phyloP scores from a whole-genome alignment of 2,329 filamentous ascomycete genomes.

The Setomelanomma holmii region DNA sequence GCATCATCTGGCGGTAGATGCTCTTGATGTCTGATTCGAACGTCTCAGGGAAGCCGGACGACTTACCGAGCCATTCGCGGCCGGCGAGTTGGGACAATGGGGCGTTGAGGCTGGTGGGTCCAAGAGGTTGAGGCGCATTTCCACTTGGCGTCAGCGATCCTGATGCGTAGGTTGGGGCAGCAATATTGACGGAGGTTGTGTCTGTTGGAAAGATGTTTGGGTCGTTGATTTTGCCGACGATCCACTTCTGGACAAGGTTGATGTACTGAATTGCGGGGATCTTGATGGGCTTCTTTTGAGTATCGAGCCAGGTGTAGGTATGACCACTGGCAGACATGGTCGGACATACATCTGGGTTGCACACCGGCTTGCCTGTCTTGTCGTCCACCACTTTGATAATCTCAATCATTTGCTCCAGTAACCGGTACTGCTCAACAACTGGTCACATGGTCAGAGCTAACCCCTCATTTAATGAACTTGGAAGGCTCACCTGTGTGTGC shows the following conservation, averaged over 20 bases:
- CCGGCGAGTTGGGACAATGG: slow-evolving; percentile 70
- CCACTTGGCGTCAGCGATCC: slow-evolving; percentile 57
- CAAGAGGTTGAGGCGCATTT: slow-evolving; percentile 53
- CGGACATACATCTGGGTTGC: slow-evolving; percentile 83
- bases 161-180: slow-evolving; percentile 64
- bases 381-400: slow-evolving; percentile 87
- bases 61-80: slow-evolving; percentile 85
- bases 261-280: slow-evolving; percentile 94
- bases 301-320: slow-evolving; percentile 96
- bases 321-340: slow-evolving; percentile 94
- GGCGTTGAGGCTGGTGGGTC: slow-evolving; percentile 55
- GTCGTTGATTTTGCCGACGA: slow-evolving; percentile 93
- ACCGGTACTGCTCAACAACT: slow-evolving; percentile 93
- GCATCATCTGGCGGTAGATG: slow-evolving; percentile 64
- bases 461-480: background rate
- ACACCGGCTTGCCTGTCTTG: slow-evolving; percentile 75
- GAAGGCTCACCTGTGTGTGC: slow-evolving; percentile 78
- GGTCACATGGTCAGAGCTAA: slow-evolving; percentile 34
- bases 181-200: slow-evolving; percentile 71
- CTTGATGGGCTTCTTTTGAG: slow-evolving; percentile 84
- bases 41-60: slow-evolving; percentile 70
- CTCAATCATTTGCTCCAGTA: slow-evolving; percentile 87
- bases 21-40: slow-evolving; percentile 78
- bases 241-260: slow-evolving; percentile 95
- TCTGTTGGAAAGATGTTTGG: slow-evolving; percentile 89